These are phyloP conservation scores for Sphaerosporella brunnea DNA, from an alignment of 495 filamentous ascomycete species.

Conservation along the genomic window DNA sequence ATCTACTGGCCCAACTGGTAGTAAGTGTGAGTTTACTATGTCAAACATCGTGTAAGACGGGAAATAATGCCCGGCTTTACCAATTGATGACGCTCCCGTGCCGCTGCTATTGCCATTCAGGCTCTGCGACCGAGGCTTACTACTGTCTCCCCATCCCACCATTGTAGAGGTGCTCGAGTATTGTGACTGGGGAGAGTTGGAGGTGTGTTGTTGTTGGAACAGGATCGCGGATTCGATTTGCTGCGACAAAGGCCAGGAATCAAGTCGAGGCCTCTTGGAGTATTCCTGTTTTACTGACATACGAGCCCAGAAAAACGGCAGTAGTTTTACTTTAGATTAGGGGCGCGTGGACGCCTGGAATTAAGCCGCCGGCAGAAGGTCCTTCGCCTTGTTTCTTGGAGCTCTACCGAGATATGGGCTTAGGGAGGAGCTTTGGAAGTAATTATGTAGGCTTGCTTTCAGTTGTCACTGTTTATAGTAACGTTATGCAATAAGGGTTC, in stretches of 20 bases:
- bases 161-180: constrained; percentile 2
- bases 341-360: no score
- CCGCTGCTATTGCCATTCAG: not conserved
- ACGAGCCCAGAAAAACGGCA: not conserved
- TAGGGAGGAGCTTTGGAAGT: no score
- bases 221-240: not conserved
- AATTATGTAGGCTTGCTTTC: no score
- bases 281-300: not conserved
- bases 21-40: constrained; percentile 4
- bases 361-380: no score
- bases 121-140: constrained; percentile 5
- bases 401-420: no score
- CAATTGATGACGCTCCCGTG: not conserved
- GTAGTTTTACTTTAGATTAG: no score
- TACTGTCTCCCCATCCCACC: constrained; percentile 1
- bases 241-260: constrained; percentile 1
- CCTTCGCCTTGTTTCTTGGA: no score
- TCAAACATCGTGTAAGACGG: not conserved
- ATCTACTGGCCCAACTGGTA: constrained; percentile 2
- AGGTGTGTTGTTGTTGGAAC: not conserved
- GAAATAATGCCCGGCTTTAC: not conserved
- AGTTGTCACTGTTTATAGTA: no score
- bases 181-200: constrained; percentile 2
- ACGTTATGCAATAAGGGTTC: no score
- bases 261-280: constrained; percentile 6